Evolutionary conservation across 169 alveolate genomes (phyloP).

Genomic region (Cryptosporidium baileyi): DNA sequence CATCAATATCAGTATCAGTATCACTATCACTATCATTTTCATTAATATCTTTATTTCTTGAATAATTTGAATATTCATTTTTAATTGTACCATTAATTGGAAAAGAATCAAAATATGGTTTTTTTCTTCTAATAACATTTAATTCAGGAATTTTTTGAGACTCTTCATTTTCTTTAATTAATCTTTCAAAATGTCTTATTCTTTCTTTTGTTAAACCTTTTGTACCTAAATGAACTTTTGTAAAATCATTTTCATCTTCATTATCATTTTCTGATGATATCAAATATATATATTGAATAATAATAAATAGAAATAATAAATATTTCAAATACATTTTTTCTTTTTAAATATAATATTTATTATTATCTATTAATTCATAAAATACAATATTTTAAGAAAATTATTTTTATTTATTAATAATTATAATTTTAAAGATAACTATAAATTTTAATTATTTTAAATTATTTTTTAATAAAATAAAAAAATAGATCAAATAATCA

Average conservation of each 20-base stretch:
- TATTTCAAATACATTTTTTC: background rate
- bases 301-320: background rate
- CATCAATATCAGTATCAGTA: no score
- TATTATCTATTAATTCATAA: background rate
- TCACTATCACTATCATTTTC: no score
- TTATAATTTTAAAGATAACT: no score
- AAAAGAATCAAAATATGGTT: background rate
- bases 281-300: background rate
- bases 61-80: no score
- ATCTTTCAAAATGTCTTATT: conserved; percentile 28
- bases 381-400: no score
- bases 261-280: background rate
- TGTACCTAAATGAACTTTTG: background rate
- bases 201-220: conserved; percentile 34
- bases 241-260: background rate
- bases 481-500: no score
- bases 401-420: no score
- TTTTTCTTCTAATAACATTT: conserved; percentile 23
- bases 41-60: no score
- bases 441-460: no score
- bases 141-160: background rate
- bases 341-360: background rate
- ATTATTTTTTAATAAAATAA: no score
- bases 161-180: background rate
- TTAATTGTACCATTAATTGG: background rate